Evolutionary conservation across 2,329 filamentous ascomycete species (phyloP).

Genomic region (Fusarium nisikadoi): DNA sequence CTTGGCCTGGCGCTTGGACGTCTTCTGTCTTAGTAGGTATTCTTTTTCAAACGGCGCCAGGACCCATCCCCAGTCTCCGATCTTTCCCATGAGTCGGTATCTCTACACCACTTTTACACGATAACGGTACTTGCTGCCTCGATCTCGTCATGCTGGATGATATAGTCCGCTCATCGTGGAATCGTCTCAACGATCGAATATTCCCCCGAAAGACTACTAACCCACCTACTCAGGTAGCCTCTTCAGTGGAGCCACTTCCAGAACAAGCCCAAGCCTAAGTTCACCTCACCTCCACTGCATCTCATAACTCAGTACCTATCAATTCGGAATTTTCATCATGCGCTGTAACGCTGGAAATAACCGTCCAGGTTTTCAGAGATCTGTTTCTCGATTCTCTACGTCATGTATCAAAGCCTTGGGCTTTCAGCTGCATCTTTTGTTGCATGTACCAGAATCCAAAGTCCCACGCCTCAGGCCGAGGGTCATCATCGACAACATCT

Average conservation of each 20-base stretch:
- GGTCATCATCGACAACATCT: not conserved
- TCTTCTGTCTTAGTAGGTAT: not conserved
- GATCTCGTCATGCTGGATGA: constrained; percentile 20
- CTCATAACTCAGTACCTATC: not conserved
- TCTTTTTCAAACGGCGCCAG: constrained; percentile 17
- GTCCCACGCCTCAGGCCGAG: not conserved
- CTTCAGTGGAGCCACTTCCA: constrained; percentile 5
- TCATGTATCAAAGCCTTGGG: constrained; percentile 10
- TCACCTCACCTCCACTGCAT: not conserved
- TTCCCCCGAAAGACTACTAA: not conserved
- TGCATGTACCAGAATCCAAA: not conserved
- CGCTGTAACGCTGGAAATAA: constrained; percentile 20
- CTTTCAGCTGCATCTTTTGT: not conserved
- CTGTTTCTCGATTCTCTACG: constrained; percentile 8
- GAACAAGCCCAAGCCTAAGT: constrained; percentile 7
- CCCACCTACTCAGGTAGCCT: not conserved
- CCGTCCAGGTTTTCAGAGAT: constrained; percentile 13
- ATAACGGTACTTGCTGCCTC: constrained; percentile 3
- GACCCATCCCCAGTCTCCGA: constrained; percentile 13
- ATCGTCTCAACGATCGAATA: constrained; percentile 30
- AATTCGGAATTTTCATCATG: constrained; percentile 22
- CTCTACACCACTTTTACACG: not conserved
- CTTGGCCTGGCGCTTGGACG: not conserved
- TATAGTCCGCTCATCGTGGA: constrained; percentile 27
- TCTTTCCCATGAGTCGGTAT: not conserved